Evolutionary conservation across 108 stramenopile genomes (phyloP).

Genomic region (Aurantiochytrium sp.): DNA sequence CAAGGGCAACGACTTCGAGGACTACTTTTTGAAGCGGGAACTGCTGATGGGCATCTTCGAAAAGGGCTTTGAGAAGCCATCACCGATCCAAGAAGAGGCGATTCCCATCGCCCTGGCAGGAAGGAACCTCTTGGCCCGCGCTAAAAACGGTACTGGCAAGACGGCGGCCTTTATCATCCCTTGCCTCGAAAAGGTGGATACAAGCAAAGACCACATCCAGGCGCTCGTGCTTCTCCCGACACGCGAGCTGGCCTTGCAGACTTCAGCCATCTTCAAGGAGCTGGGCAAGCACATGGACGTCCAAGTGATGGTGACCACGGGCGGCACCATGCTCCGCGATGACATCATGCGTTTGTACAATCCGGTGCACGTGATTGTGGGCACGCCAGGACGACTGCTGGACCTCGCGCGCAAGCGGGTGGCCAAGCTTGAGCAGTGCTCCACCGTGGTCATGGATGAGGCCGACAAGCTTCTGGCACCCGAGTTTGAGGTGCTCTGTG

Average conservation of each 20-base stretch:
- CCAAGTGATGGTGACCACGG: constrained; percentile 94
- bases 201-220: constrained; percentile 70
- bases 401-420: constrained; percentile 92
- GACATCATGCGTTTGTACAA: constrained; percentile 97
- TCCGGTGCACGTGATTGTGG: constrained; percentile 74
- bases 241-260: constrained; percentile 94
- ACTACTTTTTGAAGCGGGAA: constrained; percentile 89
- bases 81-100: constrained; percentile 94
- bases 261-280: constrained; percentile 94
- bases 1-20: constrained; percentile 94
- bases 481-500: constrained; percentile 90
- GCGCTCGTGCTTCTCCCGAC: constrained; percentile 88
- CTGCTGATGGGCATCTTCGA: constrained; percentile 98
- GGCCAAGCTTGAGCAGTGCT: constrained; percentile 80
- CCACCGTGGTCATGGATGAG: constrained; percentile 95
- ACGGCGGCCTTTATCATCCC: constrained; percentile 98
- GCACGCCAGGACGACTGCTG: constrained; percentile 92
- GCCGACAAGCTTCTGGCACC: constrained; percentile 94
- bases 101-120: constrained; percentile 71
- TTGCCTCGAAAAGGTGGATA: constrained; percentile 91
- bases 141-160: constrained; percentile 90
- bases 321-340: constrained; percentile 91
- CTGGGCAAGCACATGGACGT: constrained; percentile 95
- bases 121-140: constrained; percentile 88
- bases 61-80: constrained; percentile 97